Conservation (phyloP, 2,329 filamentous ascomycete species). For the Fusarium coicis region DNA sequence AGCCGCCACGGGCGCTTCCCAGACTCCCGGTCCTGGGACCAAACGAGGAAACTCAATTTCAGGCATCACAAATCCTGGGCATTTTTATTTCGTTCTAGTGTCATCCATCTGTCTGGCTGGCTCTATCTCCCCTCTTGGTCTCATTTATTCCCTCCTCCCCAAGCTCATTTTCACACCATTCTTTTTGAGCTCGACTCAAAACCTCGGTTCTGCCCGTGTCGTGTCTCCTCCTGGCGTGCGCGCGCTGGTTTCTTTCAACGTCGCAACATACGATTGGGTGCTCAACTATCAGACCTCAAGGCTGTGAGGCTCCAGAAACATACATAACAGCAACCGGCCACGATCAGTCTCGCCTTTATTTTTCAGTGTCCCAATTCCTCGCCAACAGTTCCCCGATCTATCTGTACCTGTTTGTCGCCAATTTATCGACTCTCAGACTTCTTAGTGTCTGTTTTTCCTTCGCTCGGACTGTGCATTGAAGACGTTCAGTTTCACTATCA, state of each 20-base stretch:
- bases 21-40: slow-evolving; percentile 40
- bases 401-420: slow-evolving; percentile 15
- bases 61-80: slow-evolving; percentile 37
- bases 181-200: slow-evolving; percentile 21
- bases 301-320: slow-evolving; percentile 11
- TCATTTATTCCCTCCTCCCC: slow-evolving; percentile 22
- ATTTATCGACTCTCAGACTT: slow-evolving; percentile 5
- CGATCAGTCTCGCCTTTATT: slow-evolving; percentile 14
- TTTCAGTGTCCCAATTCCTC: slow-evolving; percentile 12
- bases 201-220: slow-evolving; percentile 11
- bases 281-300: slow-evolving; percentile 13
- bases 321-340: slow-evolving; percentile 22
- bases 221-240: slow-evolving; percentile 16
- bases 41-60: slow-evolving; percentile 43
- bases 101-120: slow-evolving; percentile 9
- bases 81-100: slow-evolving; percentile 32
- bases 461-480: slow-evolving; percentile 9
- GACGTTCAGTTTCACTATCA: slow-evolving; percentile 3
- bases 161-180: slow-evolving; percentile 13
- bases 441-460: slow-evolving; percentile 17
- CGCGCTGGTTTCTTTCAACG: slow-evolving; percentile 5
- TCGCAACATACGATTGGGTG: slow-evolving; percentile 15
- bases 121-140: slow-evolving; percentile 21
- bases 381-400: slow-evolving; percentile 10
- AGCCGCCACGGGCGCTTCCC: slow-evolving; percentile 43